These are phyloP conservation scores for Kwoniella pini DNA, from an alignment of 768 basidiomycete species.

Conservation along the genomic window DNA sequence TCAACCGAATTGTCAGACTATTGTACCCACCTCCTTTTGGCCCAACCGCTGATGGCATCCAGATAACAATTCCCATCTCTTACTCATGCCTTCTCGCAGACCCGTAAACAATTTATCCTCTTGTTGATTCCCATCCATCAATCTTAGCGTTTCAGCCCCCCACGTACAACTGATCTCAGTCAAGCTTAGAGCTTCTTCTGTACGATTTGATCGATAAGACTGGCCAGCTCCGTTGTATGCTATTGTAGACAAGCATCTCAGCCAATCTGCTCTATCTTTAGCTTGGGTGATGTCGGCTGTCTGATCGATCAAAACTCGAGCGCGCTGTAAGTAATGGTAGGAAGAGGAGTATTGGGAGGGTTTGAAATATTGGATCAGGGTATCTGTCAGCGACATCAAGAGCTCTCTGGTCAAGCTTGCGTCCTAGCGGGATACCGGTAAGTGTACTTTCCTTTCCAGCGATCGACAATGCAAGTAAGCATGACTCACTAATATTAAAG, in stretches of 20 bases:
- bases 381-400: slow-evolving; percentile 21
- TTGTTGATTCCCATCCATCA: background rate
- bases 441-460: too few relatives aligned
- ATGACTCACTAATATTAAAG: slow-evolving; percentile 17
- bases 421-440: background rate
- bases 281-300: background rate
- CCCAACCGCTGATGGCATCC: slow-evolving; percentile 76
- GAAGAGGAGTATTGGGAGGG: background rate
- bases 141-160: slow-evolving; percentile 59
- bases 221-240: slow-evolving; percentile 51
- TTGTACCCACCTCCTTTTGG: slow-evolving; percentile 65
- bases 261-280: slow-evolving; percentile 37
- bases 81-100: slow-evolving; percentile 61
- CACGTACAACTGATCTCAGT: slow-evolving; percentile 64
- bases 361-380: slow-evolving; percentile 17
- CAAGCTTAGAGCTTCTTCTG: slow-evolving; percentile 69
- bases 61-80: slow-evolving; percentile 78
- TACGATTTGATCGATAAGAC: slow-evolving; percentile 66
- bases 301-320: background rate
- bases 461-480: background rate
- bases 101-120: slow-evolving; percentile 38
- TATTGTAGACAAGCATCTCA: slow-evolving; percentile 44
- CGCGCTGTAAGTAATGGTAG: background rate
- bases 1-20: slow-evolving; percentile 36
- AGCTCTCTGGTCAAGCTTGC: slow-evolving; percentile 10